These are phyloP conservation scores for Cercospora beticola DNA, from an alignment of 2,329 filamentous ascomycete species.

Conservation along the genomic window DNA sequence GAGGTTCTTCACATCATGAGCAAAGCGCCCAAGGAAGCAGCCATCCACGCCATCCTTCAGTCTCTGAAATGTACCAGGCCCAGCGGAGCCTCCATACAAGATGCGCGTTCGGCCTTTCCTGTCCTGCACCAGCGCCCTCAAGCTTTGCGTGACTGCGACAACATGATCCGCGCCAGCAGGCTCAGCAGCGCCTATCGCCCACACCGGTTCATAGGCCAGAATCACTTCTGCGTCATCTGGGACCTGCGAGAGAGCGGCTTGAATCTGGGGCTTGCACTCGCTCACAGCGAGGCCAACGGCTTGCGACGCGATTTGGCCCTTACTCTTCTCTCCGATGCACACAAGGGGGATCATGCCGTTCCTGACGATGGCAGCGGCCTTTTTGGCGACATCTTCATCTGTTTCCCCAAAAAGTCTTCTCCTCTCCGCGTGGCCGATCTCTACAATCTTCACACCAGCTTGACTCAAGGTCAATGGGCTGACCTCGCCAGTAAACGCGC, in stretches of 20 bases:
- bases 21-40: slow-evolving; percentile 78
- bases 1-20: slow-evolving; percentile 71
- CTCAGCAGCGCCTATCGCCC: slow-evolving; percentile 76
- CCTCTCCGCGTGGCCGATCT: slow-evolving; percentile 79
- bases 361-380: slow-evolving; percentile 65
- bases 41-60: slow-evolving; percentile 72
- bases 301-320: slow-evolving; percentile 45
- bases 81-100: slow-evolving; percentile 80
- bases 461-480: slow-evolving; percentile 67
- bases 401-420: slow-evolving; percentile 71
- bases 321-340: slow-evolving; percentile 72
- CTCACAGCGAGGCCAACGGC: slow-evolving; percentile 60
- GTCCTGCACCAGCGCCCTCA: slow-evolving; percentile 56
- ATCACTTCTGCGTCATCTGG: slow-evolving; percentile 66
- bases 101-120: slow-evolving; percentile 64
- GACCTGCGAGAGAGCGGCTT: slow-evolving; percentile 61
- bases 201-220: slow-evolving; percentile 83
- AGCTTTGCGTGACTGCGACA: slow-evolving; percentile 64
- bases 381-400: slow-evolving; percentile 65
- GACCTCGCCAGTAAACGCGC: slow-evolving; percentile 76
- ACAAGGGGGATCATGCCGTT: slow-evolving; percentile 75
- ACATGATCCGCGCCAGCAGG: slow-evolving; percentile 74
- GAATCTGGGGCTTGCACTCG: slow-evolving; percentile 67
- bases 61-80: slow-evolving; percentile 70
- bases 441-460: slow-evolving; percentile 69